Evolutionary conservation across 768 basidiomycete genomes (phyloP).

Genomic region (Amyloporia xantha): DNA sequence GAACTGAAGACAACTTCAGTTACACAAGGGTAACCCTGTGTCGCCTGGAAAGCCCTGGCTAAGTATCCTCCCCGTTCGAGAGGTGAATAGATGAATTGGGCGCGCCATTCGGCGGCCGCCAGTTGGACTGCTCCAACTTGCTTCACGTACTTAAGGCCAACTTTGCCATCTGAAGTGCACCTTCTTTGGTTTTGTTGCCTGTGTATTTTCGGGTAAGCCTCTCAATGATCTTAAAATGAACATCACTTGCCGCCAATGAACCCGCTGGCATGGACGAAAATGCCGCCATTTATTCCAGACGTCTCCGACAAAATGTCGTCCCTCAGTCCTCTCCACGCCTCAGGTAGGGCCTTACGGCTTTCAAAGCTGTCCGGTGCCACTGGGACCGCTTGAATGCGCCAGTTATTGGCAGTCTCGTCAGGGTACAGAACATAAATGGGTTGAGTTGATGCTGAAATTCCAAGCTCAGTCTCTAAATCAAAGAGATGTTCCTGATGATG

Average conservation of each 20-base stretch:
- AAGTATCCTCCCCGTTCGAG: too few relatives aligned
- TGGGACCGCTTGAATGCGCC: slow-evolving; percentile 93
- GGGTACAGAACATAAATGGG: slow-evolving; percentile 88
- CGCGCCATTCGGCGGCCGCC: too few relatives aligned
- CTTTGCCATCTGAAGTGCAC: slow-evolving; percentile 74
- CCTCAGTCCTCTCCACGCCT: slow-evolving; percentile 86
- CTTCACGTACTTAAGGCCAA: slow-evolving; percentile 45
- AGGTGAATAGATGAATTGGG: too few relatives aligned
- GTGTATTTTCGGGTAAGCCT: background rate
- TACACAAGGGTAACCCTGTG: too few relatives aligned
- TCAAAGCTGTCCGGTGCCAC: slow-evolving; percentile 76
- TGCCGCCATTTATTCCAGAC: slow-evolving; percentile 72
- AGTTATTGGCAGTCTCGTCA: slow-evolving; percentile 67
- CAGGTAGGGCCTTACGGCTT: slow-evolving; percentile 88
- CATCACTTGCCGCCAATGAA: slow-evolving; percentile 81
- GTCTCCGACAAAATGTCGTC: slow-evolving; percentile 73
- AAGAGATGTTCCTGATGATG: slow-evolving; percentile 77
- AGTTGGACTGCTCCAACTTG: too few relatives aligned
- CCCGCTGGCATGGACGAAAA: slow-evolving; percentile 94
- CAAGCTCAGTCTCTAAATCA: slow-evolving; percentile 64
- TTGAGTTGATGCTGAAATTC: slow-evolving; percentile 38
- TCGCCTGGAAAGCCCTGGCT: too few relatives aligned
- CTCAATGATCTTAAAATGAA: slow-evolving; percentile 1
- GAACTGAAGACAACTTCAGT: too few relatives aligned
- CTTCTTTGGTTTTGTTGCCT: slow-evolving; percentile 90